These are phyloP conservation scores for Phytophthora colocasiae DNA, from an alignment of 352 stramenopile species.

Conservation along the genomic window DNA sequence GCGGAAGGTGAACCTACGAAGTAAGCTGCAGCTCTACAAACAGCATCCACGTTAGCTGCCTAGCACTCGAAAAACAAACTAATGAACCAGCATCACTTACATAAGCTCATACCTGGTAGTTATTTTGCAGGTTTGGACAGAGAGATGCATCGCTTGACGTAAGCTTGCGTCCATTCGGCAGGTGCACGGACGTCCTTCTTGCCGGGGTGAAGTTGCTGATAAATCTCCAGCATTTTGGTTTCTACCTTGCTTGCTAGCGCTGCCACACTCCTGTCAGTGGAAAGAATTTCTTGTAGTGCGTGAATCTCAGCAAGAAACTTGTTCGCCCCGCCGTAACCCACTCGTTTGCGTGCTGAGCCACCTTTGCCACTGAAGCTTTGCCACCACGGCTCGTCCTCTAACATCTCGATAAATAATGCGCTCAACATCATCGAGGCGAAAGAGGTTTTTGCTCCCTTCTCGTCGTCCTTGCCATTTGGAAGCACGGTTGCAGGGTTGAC, in stretches of 20 bases:
- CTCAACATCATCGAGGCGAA: slow-evolving; percentile 59
- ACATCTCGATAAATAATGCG: slow-evolving; percentile 63
- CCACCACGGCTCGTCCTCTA: slow-evolving; percentile 71
- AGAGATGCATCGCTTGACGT: slow-evolving; percentile 30
- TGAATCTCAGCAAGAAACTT: slow-evolving; percentile 74
- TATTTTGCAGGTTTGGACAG: slow-evolving; percentile 11
- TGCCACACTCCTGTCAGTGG: slow-evolving; percentile 44
- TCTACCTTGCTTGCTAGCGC: slow-evolving; percentile 41
- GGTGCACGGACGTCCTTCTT: slow-evolving; percentile 50
- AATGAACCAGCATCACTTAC: slow-evolving; percentile 9
- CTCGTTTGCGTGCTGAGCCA: slow-evolving; percentile 41
- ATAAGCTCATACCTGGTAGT: slow-evolving; percentile 1
- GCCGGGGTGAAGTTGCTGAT: slow-evolving; percentile 61
- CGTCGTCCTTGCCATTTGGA: slow-evolving; percentile 6
- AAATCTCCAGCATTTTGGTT: slow-evolving; percentile 56
- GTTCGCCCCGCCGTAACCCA: slow-evolving; percentile 72
- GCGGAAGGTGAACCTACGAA: slow-evolving; percentile 13
- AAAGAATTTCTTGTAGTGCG: slow-evolving; percentile 49
- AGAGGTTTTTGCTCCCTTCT: slow-evolving; percentile 23
- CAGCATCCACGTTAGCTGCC: not conserved
- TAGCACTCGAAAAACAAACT: slow-evolving; percentile 3
- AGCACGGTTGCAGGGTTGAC: slow-evolving; percentile 16
- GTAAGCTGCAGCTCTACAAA: slow-evolving; percentile 20
- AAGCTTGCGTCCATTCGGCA: slow-evolving; percentile 36
- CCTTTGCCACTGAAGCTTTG: slow-evolving; percentile 45